Evolutionary conservation across 768 basidiomycete genomes (phyloP).

Genomic region (Podaxis mareebaensis): DNA sequence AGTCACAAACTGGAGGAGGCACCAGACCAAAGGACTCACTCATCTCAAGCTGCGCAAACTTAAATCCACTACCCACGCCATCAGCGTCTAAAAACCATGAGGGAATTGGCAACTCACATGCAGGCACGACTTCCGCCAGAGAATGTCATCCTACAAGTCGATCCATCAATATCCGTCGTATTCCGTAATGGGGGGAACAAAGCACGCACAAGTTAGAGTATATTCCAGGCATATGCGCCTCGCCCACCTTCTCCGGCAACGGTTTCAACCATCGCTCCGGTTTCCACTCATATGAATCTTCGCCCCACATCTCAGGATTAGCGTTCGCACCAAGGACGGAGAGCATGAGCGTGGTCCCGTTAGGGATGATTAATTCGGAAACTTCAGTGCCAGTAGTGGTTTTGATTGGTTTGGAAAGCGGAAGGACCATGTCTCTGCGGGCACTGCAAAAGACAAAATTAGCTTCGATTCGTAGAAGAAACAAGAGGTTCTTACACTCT

Average conservation of each 20-base stretch:
- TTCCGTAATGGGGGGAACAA: background rate
- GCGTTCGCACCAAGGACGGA: conserved; percentile 38
- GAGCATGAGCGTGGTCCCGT: conserved; percentile 39
- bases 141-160: conserved; percentile 21
- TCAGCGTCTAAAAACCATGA: background rate
- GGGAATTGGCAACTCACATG: conserved; percentile 5
- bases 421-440: conserved; percentile 31
- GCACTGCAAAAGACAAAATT: conserved; percentile 12
- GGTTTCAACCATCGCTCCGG: conserved; percentile 43
- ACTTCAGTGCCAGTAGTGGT: conserved; percentile 35
- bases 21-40: conserved; percentile 20
- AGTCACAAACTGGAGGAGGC: background rate
- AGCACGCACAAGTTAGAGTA: conserved; percentile 9
- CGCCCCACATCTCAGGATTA: conserved; percentile 39
- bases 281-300: conserved; percentile 41
- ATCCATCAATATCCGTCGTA: background rate
- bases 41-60: conserved; percentile 22
- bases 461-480: background rate
- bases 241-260: conserved; percentile 30
- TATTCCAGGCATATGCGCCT: conserved; percentile 17
- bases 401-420: conserved; percentile 43
- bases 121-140: conserved; percentile 20
- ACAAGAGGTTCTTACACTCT: conserved; percentile 24
- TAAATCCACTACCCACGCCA: conserved; percentile 19
- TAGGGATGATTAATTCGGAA: conserved; percentile 38